Base-by-base conservation (phyloP, 2,329 filamentous ascomycete genomes). In the Alternaria tenuissima region DNA sequence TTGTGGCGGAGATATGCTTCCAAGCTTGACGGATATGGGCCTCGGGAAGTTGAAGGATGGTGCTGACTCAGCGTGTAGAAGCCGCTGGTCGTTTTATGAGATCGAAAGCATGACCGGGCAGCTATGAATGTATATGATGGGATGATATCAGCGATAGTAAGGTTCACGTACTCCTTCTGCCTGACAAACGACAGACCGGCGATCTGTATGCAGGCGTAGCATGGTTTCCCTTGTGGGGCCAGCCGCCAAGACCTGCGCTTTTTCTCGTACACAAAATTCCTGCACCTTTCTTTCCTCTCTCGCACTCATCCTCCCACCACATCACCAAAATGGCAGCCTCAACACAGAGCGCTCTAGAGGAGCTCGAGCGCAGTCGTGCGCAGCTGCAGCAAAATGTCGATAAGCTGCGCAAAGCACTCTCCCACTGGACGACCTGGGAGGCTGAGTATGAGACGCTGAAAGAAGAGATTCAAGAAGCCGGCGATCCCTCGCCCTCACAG, bases 391-490 rank as follows among this genome's bases (percentile, higher is more conserved):
- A 88, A 38, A 93, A 90, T 65, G 86, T 96, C 47, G 81, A 84
- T 51, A 88, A 92, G 75, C 86, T 98, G 20, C 87, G 87, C 56
- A 88, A 90, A 71, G 89, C 91, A 7, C 84, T 98, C 54, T 88
- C 89, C 63, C 90, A 96, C 81, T 99, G 94, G 94, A 91, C 92
- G 65, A 89, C 89, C 55, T 96, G 92, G 87, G 94, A 96, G 76
- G 88, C 91, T 48, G 94, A 98, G 77, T 98, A 98, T 78, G 92
- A 97, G 75, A 88, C 89, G 24, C 84, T 98, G 63, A 93, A 91
- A 75, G 92, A 96, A 76, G 92, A 96, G 71, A 86, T 98, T 30
- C 80, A 87, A 53, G 82, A 49, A 49, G 73, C 67, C 49, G 52
- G 61, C n/a, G 64, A 67, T 34, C 67, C 75, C 7, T 70, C 71